Conservation (phyloP, 768 basidiomycete species). For the Suillus alpinus region DNA sequence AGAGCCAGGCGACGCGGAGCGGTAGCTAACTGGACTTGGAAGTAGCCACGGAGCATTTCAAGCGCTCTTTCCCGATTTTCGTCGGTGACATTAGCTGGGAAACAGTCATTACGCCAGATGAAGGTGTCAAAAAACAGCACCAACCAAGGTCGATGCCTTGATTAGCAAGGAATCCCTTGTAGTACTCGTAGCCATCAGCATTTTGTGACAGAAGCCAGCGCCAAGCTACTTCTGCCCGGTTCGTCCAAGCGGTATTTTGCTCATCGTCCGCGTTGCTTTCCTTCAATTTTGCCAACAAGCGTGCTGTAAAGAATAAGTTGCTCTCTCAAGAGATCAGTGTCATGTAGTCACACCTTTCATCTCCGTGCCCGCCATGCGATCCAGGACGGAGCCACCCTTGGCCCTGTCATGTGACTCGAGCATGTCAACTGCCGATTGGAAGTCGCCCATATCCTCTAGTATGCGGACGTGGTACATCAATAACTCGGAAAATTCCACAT, state of each 20-base stretch:
- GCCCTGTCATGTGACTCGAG: constrained; percentile 53
- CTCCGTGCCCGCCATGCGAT: constrained; percentile 67
- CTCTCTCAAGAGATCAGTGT: not conserved
- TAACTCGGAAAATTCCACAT: constrained; percentile 82
- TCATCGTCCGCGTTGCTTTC: constrained; percentile 9
- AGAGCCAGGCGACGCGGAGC: constrained; percentile 77
- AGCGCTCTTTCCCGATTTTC: constrained; percentile 53
- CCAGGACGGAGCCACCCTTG: constrained; percentile 65
- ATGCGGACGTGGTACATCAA: constrained; percentile 73
- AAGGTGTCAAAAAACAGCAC: not conserved
- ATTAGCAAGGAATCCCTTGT: constrained; percentile 65
- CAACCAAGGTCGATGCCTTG: constrained; percentile 66
- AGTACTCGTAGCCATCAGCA: constrained; percentile 79
- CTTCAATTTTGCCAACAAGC: constrained; percentile 63
- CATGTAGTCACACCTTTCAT: constrained; percentile 48
- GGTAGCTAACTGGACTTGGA: constrained; percentile 61
- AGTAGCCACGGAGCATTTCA: constrained; percentile 55
- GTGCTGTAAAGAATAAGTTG: constrained; percentile 48
- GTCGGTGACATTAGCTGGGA: constrained; percentile 43
- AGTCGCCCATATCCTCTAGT: constrained; percentile 70
- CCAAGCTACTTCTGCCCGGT: constrained; percentile 83
- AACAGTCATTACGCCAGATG: not conserved
- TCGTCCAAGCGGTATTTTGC: constrained; percentile 36
- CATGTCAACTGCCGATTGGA: constrained; percentile 54
- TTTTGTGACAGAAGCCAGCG: constrained; percentile 79